Evolutionary conservation across 2,329 filamentous ascomycete species (phyloP).

Genomic region (Cladobotryum mycophilum): DNA sequence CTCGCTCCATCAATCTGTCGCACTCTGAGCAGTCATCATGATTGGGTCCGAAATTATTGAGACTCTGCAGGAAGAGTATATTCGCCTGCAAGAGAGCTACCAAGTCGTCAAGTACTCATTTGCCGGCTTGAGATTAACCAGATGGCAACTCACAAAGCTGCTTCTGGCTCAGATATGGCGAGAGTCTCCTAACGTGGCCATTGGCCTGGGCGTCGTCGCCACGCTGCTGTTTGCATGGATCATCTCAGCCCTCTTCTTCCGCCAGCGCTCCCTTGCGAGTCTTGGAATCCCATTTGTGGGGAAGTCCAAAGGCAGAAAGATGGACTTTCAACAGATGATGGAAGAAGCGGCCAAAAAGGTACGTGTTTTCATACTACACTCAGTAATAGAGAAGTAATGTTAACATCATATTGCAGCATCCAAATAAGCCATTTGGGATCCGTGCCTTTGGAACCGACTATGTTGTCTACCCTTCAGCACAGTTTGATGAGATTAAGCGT

Average conservation of each 20-base stretch:
- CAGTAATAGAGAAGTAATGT: too few relatives aligned
- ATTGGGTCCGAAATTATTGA: neutral
- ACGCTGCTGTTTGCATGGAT: neutral
- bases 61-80: neutral
- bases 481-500: slow-evolving; percentile 4
- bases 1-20: too few relatives aligned
- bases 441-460: neutral
- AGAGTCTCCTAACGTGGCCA: neutral
- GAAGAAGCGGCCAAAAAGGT: neutral
- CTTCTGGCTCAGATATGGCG: neutral
- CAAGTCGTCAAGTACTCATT: neutral
- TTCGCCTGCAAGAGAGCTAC: slow-evolving; percentile 1
- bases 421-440: neutral
- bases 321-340: neutral
- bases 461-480: neutral
- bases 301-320: neutral
- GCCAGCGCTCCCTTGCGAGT: neutral
- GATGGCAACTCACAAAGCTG: neutral
- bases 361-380: neutral
- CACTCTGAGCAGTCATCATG: neutral
- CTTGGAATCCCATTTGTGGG: neutral
- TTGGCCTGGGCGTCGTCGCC: neutral
- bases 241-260: neutral
- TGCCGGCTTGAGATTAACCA: neutral
- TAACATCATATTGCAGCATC: neutral